These are phyloP conservation scores for Stentor coeruleus DNA, from an alignment of 73 alveolate species.

Conservation along the genomic window DNA sequence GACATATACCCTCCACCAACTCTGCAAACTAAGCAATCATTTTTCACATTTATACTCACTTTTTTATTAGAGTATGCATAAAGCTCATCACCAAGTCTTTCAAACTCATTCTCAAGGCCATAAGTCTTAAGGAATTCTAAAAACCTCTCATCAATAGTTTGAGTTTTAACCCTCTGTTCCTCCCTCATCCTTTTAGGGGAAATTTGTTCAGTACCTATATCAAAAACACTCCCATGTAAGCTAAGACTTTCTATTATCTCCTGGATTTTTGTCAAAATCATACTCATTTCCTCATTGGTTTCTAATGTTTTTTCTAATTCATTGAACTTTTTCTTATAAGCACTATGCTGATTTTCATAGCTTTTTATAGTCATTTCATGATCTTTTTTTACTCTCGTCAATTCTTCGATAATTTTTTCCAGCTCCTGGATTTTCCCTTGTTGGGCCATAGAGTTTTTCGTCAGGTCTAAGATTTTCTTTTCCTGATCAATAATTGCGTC, in stretches of 20 bases:
- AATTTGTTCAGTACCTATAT: no score
- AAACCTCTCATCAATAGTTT: background rate
- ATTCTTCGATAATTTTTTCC: background rate
- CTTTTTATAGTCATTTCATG: no score
- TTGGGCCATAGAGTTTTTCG: background rate
- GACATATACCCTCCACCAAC: constrained; percentile 7
- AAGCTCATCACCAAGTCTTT: background rate
- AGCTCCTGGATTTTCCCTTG: background rate
- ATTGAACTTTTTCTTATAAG: background rate
- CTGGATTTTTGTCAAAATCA: background rate
- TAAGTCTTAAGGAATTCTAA: background rate
- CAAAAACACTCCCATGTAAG: background rate
- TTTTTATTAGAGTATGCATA: background rate
- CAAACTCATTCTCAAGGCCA: background rate
- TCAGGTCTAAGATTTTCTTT: no score
- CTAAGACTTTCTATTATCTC: background rate
- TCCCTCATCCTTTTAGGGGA: background rate
- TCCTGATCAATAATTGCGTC: no score
- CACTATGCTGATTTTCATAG: background rate
- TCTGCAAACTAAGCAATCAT: background rate
- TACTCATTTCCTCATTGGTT: background rate
- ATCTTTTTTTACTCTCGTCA: no score
- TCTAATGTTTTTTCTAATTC: no score
- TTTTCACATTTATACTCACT: no score
- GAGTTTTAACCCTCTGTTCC: background rate